Evolutionary conservation across 768 basidiomycete species (phyloP).

Genomic region (Psilocybe azurescens): DNA sequence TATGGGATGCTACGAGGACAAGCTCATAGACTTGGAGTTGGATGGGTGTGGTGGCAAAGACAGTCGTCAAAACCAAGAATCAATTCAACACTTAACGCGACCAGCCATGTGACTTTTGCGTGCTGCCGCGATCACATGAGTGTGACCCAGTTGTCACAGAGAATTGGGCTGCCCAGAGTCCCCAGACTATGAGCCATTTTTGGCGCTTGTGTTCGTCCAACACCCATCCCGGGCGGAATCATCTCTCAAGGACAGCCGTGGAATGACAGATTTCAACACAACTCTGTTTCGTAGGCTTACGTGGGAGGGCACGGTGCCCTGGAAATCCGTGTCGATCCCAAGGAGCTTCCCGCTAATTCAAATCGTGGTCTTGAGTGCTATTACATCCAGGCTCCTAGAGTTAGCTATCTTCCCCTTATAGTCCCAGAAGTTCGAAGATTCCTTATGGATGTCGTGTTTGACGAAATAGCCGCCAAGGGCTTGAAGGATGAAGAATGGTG

Average conservation of each 20-base stretch:
- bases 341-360: slow-evolving; percentile 88
- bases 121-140: slow-evolving; percentile 32
- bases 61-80: slow-evolving; percentile 9
- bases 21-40: not conserved
- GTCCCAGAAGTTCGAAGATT: slow-evolving; percentile 89
- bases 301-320: slow-evolving; percentile 94
- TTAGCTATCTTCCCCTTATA: slow-evolving; percentile 91
- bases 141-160: slow-evolving; percentile 20
- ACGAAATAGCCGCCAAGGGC: slow-evolving; percentile 76
- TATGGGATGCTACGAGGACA: not conserved
- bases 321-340: slow-evolving; percentile 87
- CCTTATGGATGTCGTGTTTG: slow-evolving; percentile 91
- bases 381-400: slow-evolving; percentile 88
- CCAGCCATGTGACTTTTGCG: slow-evolving; percentile 24
- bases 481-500: slow-evolving; percentile 95
- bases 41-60: not conserved
- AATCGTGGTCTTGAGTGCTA: slow-evolving; percentile 91
- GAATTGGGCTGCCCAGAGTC: not conserved
- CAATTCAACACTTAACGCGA: slow-evolving; percentile 23
- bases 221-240: slow-evolving; percentile 38
- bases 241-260: slow-evolving; percentile 38
- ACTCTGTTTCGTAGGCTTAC: slow-evolving; percentile 86
- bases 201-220: slow-evolving; percentile 45
- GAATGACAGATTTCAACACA: slow-evolving; percentile 58
- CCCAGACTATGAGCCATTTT: not conserved